Percentiles rank a stretch among this genome's conserved stretches.
Conservation (phyloP, 2,329 filamentous ascomycete genomes). For the Huntiella savannae region DNA sequence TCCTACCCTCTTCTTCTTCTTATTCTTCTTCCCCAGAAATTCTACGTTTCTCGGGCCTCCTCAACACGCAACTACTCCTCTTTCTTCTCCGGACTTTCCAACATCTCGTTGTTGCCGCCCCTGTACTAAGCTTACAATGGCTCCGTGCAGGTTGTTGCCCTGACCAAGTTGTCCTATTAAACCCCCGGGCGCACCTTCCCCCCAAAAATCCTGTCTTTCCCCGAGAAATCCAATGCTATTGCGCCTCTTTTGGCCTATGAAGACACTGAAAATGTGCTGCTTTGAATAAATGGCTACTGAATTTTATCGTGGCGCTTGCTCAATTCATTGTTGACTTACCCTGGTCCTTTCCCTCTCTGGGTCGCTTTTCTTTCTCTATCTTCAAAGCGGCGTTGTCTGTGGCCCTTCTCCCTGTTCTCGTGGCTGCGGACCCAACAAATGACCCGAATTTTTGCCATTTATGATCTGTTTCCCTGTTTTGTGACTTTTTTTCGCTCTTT, state of each 20-base stretch:
- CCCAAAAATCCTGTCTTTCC: neutral
- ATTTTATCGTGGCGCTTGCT: too few relatives aligned
- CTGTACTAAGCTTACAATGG: neutral
- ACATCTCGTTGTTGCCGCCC: neutral
- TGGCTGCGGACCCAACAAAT: too few relatives aligned
- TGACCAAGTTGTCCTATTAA: constrained; percentile 7
- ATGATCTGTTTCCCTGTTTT: too few relatives aligned
- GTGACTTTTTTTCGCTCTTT: neutral
- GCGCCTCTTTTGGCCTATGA: too few relatives aligned
- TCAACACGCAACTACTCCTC: neutral
- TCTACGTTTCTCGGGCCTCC: too few relatives aligned
- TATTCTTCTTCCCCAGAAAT: neutral
- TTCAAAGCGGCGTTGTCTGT: constrained; percentile 1
- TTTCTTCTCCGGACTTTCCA: neutral
- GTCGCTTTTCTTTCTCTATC: neutral
- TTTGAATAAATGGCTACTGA: too few relatives aligned
- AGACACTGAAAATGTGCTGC: too few relatives aligned
- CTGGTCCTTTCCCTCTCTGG: constrained; percentile 2
- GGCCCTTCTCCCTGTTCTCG: too few relatives aligned
- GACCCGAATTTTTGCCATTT: neutral
- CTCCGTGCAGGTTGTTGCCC: constrained; percentile 6
- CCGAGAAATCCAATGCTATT: too few relatives aligned
- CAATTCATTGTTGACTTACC: neutral
- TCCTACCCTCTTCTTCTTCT: neutral
- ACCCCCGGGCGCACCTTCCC: constrained; percentile 8